Evolutionary conservation across 2,329 filamentous ascomycete species (phyloP).

Genomic region (Geosmithia putterillii): DNA sequence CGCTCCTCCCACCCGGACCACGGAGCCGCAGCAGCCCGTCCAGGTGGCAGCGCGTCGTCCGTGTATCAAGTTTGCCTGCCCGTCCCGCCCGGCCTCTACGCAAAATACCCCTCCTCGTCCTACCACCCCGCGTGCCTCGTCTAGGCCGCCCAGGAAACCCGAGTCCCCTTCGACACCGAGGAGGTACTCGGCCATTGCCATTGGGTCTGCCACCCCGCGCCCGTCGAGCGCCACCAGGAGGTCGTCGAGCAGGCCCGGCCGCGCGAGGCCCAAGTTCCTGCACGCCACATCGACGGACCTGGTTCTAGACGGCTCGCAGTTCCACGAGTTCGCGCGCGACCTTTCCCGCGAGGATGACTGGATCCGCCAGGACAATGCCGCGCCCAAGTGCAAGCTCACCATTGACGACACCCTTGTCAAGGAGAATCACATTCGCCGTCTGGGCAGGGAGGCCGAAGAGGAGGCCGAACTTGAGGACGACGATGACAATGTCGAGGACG

Average conservation of each 20-base stretch:
- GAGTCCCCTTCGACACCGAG: constrained; percentile 3
- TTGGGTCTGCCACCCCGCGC: background rate
- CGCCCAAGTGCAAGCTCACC: constrained; percentile 60
- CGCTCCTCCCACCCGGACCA: constrained; percentile 11
- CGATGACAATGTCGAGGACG: constrained; percentile 34
- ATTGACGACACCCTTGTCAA: constrained; percentile 82
- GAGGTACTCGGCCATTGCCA: background rate
- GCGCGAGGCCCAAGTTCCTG: constrained; percentile 28
- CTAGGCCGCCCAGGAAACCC: constrained; percentile 16
- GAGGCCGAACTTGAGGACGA: constrained; percentile 68
- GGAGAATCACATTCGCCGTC: constrained; percentile 74
- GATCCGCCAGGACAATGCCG: constrained; percentile 59
- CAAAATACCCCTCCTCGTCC: constrained; percentile 23
- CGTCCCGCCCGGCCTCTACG: constrained; percentile 34
- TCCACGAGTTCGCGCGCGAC: constrained; percentile 87
- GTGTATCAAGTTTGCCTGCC: constrained; percentile 67
- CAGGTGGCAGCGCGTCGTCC: constrained; percentile 37
- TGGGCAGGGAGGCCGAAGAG: constrained; percentile 84
- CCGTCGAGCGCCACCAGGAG: constrained; percentile 9
- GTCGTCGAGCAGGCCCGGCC: constrained; percentile 8
- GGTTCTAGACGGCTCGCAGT: constrained; percentile 46
- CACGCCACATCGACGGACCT: constrained; percentile 37
- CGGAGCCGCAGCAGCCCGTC: constrained; percentile 9
- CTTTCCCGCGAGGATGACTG: constrained; percentile 78
- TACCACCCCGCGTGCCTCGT: background rate